These are phyloP conservation scores for Saccharomycodes ludwigii DNA, from an alignment of 805 yeast species.

Conservation along the genomic window DNA sequence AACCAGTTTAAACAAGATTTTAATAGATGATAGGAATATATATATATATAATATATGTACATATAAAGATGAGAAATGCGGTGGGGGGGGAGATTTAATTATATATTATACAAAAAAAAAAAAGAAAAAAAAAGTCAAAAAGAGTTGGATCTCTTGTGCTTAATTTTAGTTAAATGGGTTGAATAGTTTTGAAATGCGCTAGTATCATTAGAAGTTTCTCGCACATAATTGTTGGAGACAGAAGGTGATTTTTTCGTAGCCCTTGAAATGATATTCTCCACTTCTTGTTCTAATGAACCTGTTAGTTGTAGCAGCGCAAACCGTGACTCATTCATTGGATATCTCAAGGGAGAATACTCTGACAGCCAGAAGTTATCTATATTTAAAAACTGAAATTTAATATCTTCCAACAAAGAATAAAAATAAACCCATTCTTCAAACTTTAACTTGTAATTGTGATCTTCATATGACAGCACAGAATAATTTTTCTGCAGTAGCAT, in stretches of 20 bases:
- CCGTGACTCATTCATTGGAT: conserved; percentile 58
- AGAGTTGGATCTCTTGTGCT: neutral
- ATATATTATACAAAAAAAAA: conserved; percentile 1
- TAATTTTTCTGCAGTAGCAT: conserved; percentile 11
- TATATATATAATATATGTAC: too few relatives aligned
- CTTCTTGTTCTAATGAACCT: neutral
- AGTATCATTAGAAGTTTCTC: neutral
- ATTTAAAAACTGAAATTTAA: conserved; percentile 12
- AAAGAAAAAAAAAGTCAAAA: neutral
- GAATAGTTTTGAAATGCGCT: neutral
- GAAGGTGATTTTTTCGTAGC: neutral
- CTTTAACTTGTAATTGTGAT: conserved; percentile 11
- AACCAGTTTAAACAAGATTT: too few relatives aligned
- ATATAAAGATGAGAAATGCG: too few relatives aligned
- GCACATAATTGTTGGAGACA: neutral
- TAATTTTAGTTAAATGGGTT: neutral
- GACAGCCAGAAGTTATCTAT: conserved; percentile 47
- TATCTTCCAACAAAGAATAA: conserved; percentile 8
- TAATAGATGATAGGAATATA: too few relatives aligned
- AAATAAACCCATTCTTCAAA: conserved; percentile 16
- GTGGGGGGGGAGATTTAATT: too few relatives aligned
- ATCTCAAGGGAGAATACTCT: conserved; percentile 52
- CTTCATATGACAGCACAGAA: conserved; percentile 11
- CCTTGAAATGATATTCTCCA: neutral
- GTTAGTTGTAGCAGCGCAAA: conserved; percentile 34